Conservation (phyloP, 441 rosid species). For the Euphorbia corollata region DNA sequence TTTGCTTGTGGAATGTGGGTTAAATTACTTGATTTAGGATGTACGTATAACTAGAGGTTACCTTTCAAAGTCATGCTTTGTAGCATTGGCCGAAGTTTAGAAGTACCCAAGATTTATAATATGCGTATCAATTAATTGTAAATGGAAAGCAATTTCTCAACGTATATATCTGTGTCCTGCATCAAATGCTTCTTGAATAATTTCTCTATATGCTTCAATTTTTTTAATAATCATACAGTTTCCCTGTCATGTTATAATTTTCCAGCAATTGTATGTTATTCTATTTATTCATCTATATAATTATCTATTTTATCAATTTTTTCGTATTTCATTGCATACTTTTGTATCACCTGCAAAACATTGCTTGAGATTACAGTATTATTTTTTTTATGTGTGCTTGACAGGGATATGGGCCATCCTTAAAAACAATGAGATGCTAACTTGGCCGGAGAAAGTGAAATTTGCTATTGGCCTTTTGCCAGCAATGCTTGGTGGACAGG, state of each 20-base stretch:
- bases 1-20: background rate
- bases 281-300: background rate
- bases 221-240: background rate
- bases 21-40: background rate
- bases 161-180: background rate
- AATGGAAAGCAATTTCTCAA: background rate
- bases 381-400: slow-evolving; percentile 10
- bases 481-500: slow-evolving; percentile 81
- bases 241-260: background rate
- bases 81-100: background rate
- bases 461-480: slow-evolving; percentile 94
- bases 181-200: background rate
- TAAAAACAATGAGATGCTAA: slow-evolving; percentile 82
- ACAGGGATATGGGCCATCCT: slow-evolving; percentile 88
- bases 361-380: slow-evolving; percentile 7
- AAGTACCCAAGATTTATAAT: background rate
- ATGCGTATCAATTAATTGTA: background rate
- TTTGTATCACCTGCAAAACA: background rate
- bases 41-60: too few species aligned
- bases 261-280: too few species aligned
- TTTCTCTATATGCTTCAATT: slow-evolving; percentile 1
- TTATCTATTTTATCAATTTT: background rate
- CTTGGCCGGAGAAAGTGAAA: slow-evolving; percentile 93
- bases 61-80: background rate
- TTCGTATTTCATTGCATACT: background rate